Conservation (phyloP, 805 yeast species). For the Pichia scutulata region DNA sequence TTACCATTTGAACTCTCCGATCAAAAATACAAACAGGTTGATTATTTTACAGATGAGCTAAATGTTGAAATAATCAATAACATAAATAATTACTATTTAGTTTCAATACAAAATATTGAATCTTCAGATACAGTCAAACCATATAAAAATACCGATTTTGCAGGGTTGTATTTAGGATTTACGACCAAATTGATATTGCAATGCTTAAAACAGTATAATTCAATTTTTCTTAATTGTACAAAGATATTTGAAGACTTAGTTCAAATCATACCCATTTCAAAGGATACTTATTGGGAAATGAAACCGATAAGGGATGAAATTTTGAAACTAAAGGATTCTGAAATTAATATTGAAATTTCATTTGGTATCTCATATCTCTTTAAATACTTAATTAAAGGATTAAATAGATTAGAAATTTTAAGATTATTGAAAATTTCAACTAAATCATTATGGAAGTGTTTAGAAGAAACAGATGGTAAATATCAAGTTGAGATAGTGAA, state of each 20-base stretch:
- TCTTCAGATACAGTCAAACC: conserved; percentile 24
- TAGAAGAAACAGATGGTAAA: conserved; percentile 41
- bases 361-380: conserved; percentile 39
- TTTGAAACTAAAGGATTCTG: conserved; percentile 14
- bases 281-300: conserved; percentile 26
- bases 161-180: conserved; percentile 32
- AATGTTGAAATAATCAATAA: conserved; percentile 8
- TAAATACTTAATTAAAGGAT: conserved; percentile 26
- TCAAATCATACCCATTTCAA: conserved; percentile 38
- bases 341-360: conserved; percentile 25
- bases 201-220: conserved; percentile 11
- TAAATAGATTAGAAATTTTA: conserved; percentile 29
- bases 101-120: neutral
- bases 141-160: conserved; percentile 36
- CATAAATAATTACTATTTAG: conserved; percentile 15
- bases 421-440: conserved; percentile 35
- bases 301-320: conserved; percentile 22
- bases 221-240: conserved; percentile 27
- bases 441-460: conserved; percentile 46
- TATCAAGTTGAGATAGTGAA: conserved; percentile 67
- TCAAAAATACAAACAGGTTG: conserved; percentile 8
- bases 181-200: conserved; percentile 19
- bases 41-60: conserved; percentile 11
- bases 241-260: conserved; percentile 31
- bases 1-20: conserved; percentile 43